Base-by-base conservation (phyloP, 2,329 filamentous ascomycete genomes). In the Moelleriella libera region DNA sequence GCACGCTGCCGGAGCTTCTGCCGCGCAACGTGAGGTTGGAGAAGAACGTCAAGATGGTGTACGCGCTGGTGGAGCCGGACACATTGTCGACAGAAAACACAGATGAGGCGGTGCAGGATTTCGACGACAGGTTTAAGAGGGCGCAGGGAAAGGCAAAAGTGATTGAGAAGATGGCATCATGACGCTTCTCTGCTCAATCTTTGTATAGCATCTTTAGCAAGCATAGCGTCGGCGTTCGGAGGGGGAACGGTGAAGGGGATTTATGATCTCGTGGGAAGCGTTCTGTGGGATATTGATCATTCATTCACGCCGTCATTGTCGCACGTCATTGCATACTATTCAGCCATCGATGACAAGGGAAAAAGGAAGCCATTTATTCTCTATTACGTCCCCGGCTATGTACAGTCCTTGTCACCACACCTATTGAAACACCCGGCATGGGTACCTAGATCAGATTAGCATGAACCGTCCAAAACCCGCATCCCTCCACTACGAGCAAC, bases 71-170 rank as follows among this genome's bases (percentile, higher is more conserved):
- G 3, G 88, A 95, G 61, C 82, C 83, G 0, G 80, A 80, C 5
- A 90, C 81, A 1, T 66, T 96, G 42, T 81, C 82, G 12, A 89
- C 82, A 21, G 74, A 82, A 50, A 98, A 98, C 60, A 83, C 78
- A 5, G 90, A 97, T 60, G 87, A 94, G 44, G 82, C 83, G 0
- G 88, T 98, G 28, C 83, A 84, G 45, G 89, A 96, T 57, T 89
- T 94, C 58, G 92, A 98, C 58, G 87, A 96, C 61, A 75, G 89
- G 10, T 60, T 94, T 40, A 92, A 89, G 66, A 78, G 86, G 53
- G 90, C 88, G 4, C 77, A 80, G 55, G 84, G 84, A 3, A 96
- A 95, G 62, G 77, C 78, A 1, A 94, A 90, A 65, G 76, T 98
- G 44, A 80, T 97, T 43, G 84, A 92, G 63, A 82, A 82, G 50